A percentile compares a stretch with the other conserved stretches of the same genome.
Evolutionary conservation across 2,329 filamentous ascomycete genomes (phyloP).

Genomic region (Penicillium sp.): DNA sequence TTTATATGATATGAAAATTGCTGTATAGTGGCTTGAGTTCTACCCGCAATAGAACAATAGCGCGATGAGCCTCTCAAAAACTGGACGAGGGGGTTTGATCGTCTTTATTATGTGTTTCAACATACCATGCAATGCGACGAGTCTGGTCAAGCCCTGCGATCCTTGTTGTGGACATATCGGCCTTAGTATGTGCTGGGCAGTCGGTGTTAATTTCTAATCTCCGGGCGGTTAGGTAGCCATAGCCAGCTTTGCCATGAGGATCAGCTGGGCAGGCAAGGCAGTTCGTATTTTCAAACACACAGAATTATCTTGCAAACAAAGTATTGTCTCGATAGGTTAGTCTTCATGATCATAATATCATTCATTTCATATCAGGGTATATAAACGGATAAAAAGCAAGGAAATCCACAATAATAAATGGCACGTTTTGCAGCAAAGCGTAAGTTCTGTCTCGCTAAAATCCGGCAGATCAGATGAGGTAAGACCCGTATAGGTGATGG

Average conservation of each 20-base stretch:
- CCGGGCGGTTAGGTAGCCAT: not conserved
- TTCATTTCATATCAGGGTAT: conserved; percentile 5
- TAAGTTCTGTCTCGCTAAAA: too few species aligned
- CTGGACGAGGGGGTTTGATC: not conserved
- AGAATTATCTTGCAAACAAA: not conserved
- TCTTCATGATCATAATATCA: not conserved
- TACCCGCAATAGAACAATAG: too few species aligned
- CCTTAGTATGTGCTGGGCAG: not conserved
- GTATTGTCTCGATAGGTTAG: not conserved
- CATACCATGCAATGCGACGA: not conserved
- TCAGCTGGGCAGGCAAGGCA: not conserved
- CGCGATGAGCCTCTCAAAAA: not conserved
- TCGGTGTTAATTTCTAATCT: conserved; percentile 5
- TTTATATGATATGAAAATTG: not conserved
- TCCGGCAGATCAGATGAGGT: conserved; percentile 18
- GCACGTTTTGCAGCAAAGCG: not conserved
- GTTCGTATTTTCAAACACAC: not conserved
- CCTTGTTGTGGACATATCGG: conserved; percentile 1
- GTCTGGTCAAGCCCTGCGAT: not conserved
- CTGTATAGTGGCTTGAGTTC: not conserved
- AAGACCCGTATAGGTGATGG: conserved; percentile 35
- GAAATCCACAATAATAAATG: not conserved
- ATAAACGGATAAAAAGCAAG: not conserved
- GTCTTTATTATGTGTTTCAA: not conserved
- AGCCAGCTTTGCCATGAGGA: not conserved